Conservation (phyloP, 108 stramenopile genomes). For the Ochromonas danica region DNA sequence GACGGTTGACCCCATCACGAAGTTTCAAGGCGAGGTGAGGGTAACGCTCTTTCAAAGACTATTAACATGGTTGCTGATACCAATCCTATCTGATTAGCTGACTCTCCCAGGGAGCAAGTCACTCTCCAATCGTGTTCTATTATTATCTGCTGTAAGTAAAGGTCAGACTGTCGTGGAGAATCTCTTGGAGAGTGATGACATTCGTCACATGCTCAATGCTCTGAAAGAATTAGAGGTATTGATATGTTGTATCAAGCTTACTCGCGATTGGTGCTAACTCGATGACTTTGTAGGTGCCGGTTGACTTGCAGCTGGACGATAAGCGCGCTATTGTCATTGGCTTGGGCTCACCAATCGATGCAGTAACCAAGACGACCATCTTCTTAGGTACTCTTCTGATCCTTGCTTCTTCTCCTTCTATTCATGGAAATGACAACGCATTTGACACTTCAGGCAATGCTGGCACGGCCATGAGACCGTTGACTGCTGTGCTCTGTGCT, state of each 20-base stretch:
- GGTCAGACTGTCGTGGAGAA: conserved; percentile 61
- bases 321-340: conserved; percentile 68
- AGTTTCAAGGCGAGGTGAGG: conserved; percentile 65
- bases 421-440: neutral
- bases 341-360: conserved; percentile 75
- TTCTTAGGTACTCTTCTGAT: neutral
- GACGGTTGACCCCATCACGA: conserved; percentile 44
- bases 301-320: neutral
- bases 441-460: conserved; percentile 71
- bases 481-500: conserved; percentile 79
- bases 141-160: conserved; percentile 52
- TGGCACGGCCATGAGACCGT: conserved; percentile 91
- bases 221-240: conserved; percentile 75
- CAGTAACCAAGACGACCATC: too few species aligned
- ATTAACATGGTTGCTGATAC: neutral
- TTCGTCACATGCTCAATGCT: conserved; percentile 90
- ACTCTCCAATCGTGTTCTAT: conserved; percentile 69
- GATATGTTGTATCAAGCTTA: conserved; percentile 58
- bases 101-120: conserved; percentile 85
- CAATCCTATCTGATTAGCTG: neutral
- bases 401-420: neutral
- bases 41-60: too few species aligned
- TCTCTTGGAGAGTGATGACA: conserved; percentile 88
- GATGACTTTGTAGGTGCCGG: neutral
- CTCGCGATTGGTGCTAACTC: conserved; percentile 38